A percentile compares a stretch with the other conserved stretches of the same genome.
Evolutionary conservation across 2,329 filamentous ascomycete genomes (phyloP).

Genomic region (Sporothrix brunneoviolacea): DNA sequence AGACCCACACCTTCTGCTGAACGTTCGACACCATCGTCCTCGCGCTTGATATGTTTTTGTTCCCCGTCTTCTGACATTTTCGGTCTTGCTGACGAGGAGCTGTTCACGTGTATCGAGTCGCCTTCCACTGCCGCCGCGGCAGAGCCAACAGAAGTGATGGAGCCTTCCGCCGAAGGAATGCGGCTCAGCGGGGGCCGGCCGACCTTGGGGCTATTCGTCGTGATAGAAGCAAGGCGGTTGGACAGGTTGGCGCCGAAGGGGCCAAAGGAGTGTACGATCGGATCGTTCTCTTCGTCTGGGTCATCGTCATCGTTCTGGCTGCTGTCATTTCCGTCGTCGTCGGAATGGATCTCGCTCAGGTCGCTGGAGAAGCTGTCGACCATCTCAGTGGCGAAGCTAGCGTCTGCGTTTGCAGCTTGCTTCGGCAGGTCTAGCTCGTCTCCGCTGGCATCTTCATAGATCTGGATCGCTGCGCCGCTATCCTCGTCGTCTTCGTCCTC

Average conservation of each 20-base stretch:
- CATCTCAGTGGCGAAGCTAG: slow-evolving; percentile 45
- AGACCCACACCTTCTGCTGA: slow-evolving; percentile 15
- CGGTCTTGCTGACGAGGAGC: neutral
- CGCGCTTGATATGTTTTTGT: neutral
- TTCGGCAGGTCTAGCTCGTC: slow-evolving; percentile 45
- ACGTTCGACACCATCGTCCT: slow-evolving; percentile 3
- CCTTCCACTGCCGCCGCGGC: neutral
- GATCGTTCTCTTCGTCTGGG: slow-evolving; percentile 89
- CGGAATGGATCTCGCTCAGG: slow-evolving; percentile 39
- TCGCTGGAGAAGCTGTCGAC: slow-evolving; percentile 53
- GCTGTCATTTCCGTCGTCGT: slow-evolving; percentile 58
- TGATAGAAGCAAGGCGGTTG: slow-evolving; percentile 73
- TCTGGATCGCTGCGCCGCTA: slow-evolving; percentile 45
- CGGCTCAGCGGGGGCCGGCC: slow-evolving; percentile 14
- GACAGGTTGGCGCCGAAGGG: slow-evolving; percentile 82
- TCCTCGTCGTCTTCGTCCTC: slow-evolving; percentile 25
- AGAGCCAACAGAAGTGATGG: slow-evolving; percentile 17
- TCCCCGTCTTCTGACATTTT: neutral
- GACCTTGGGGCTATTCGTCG: slow-evolving; percentile 56
- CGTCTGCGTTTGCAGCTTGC: slow-evolving; percentile 23
- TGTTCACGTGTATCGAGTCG: slow-evolving; percentile 3
- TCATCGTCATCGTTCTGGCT: slow-evolving; percentile 70
- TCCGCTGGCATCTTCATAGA: slow-evolving; percentile 66
- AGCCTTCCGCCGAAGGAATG: slow-evolving; percentile 16
- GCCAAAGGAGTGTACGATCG: slow-evolving; percentile 84